Base-by-base conservation (phyloP, 305 asterid species). In the Coffea humblotiana region DNA sequence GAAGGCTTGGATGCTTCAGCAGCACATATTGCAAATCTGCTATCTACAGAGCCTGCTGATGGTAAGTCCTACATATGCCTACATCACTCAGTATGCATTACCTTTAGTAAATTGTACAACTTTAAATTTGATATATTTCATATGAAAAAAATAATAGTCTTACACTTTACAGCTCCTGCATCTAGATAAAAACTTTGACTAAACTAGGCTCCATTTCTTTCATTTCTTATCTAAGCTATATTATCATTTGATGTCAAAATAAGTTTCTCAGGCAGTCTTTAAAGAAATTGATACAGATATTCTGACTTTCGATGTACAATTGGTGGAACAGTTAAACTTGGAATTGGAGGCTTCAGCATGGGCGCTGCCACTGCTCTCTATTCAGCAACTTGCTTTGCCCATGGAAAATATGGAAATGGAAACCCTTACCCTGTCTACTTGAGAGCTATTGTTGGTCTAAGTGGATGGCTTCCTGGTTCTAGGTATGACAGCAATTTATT, bases 401-500 rank as follows among this genome's bases (percentile, higher is more conserved):
- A 87, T 37, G 99, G 99, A 37, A 90, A 88, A 83, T 94, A 90
- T 61, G 92, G 95, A 82, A 96, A 92, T 75, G 98, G 99, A 51
- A 87, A 79, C 80, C 91, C 97, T 48, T 96, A 94, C 86, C 90
- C 98, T 52, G 89, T 96, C 83, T 85, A 86, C 82, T 86, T 96
- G 65, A 88, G 88, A 86, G 93, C 95, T 77, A 86, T 96, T 63
- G 58, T 94, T 68, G 97, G 98, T 83, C 88, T 96, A 79, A 96
- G 98, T 47, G 96, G 98, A 23, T 96, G 99, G 98, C 99, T 96
- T 85, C 98, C 99, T 2, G 93, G 91, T 85, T 92, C 95, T 61
- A 92, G 98, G 99, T 96, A 29, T 45, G 82, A 77, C 71, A 61
- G 6, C 49, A 25, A 25, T 64, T 51, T 45, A 40, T 37, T 60